Base-by-base conservation (phyloP, 2,329 filamentous ascomycete genomes). In the Phoma sp. region DNA sequence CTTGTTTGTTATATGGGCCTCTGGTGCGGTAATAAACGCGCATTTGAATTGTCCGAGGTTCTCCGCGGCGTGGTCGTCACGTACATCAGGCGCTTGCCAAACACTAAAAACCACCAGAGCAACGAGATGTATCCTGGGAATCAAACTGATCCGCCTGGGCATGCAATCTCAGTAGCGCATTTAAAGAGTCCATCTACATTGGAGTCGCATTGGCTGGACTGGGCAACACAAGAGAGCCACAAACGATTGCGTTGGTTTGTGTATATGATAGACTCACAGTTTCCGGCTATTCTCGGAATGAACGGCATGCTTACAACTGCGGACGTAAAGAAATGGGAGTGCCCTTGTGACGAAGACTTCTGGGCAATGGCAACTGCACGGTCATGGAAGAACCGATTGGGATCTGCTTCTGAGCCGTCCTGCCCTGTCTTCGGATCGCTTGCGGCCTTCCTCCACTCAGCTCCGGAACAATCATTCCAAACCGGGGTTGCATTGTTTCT, bases 11-110 rank as follows among this genome's bases (percentile, higher is more conserved):
- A 40, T 34, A 54, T 54, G 51, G 51, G 51, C 6, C 45, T 54
- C 14, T 54, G 51, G 51, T 54, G 51, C 15, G 51, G 51, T 11
- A 54, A 54, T 21, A 54, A 54, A 14, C 51, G 51, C 7, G 45
- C 51, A 21, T 54, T 54, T 14, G 51, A 54, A 26, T 18, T 54
- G 1, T 36, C 51, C 3, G 51, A 54, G 26, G 51, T 39, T 14
- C 38, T 54, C 3, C 43, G 40, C 7, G 38, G 45, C 17, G 39
- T 46, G 3, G 39, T 36, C 3, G 45, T 54, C 4, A 54, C 51
- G 5, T 54, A 54, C 33, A 45, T 46, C 26, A 49, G 51, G 21
- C 51, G 45, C 7, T 18, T 54, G 15, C 45, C 51, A 28, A 11
- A 26, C 15, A 20, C 5, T 1, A 4, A 30, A 10, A 17, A 18